Percentiles rank a stretch among this genome's conserved stretches.
Conservation (phyloP, 495 filamentous ascomycete species). For the Penicillium tannophilum region DNA sequence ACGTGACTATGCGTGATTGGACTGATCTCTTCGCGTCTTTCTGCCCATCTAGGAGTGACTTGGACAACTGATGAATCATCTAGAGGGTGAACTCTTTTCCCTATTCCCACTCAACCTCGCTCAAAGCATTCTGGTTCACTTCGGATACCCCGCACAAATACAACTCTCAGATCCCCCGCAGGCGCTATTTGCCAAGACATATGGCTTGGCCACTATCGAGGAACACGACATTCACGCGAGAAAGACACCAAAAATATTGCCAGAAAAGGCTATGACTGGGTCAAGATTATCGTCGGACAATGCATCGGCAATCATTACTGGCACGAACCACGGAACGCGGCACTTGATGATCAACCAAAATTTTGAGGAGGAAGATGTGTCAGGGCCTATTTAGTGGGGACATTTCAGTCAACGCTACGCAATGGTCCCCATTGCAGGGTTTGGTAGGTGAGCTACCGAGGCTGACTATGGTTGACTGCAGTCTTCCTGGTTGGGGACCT, state of each 20-base stretch:
- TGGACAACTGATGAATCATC: neutral
- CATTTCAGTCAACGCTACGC: neutral
- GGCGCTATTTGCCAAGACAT: slow-evolving; percentile 5
- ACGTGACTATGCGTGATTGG: neutral
- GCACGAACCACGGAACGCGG: neutral
- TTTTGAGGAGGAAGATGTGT: neutral
- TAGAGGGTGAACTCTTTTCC: neutral
- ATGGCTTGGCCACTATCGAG: neutral
- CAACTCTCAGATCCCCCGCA: slow-evolving; percentile 10
- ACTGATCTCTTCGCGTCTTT: neutral
- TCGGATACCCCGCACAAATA: slow-evolving; percentile 3
- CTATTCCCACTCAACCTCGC: neutral
- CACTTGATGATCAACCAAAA: neutral
- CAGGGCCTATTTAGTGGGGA: neutral
- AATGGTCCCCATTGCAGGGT: neutral
- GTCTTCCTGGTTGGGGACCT: neutral
- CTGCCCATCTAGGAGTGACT: neutral
- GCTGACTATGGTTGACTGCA: neutral
- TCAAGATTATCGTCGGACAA: too few relatives aligned
- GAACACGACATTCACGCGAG: neutral
- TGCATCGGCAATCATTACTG: too few relatives aligned
- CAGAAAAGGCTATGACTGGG: neutral
- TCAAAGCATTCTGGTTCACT: neutral
- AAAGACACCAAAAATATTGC: neutral
- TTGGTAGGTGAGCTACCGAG: neutral